phyloP scores from a whole-genome alignment of 805 yeast species.

The Maudiozyma saulgeensis region DNA sequence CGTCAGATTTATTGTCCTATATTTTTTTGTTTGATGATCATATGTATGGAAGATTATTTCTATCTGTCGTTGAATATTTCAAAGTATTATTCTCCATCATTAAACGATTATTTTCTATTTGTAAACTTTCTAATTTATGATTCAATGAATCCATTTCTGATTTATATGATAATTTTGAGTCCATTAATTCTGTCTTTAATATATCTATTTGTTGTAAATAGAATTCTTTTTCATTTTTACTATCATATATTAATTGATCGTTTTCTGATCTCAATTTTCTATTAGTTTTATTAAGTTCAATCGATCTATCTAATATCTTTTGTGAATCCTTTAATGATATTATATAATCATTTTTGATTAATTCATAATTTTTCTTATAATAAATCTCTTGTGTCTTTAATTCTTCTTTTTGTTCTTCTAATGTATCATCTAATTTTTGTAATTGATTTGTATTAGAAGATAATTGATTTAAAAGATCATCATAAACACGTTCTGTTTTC shows the following conservation, averaged over 20 bases:
- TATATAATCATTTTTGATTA: slow-evolving; percentile 12
- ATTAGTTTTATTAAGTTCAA: slow-evolving; percentile 7
- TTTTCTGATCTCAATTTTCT: slow-evolving; percentile 4
- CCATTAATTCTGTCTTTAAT: neutral
- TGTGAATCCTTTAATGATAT: slow-evolving; percentile 3
- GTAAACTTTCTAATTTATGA: slow-evolving; percentile 3
- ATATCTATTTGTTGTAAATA: neutral
- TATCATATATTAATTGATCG: neutral
- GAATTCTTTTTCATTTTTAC: neutral
- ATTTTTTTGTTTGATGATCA: neutral
- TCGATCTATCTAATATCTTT: slow-evolving; percentile 1
- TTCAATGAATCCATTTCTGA: slow-evolving; percentile 4
- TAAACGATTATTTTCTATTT: neutral
- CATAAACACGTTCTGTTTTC: slow-evolving; percentile 4
- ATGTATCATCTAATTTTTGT: slow-evolving; percentile 8
- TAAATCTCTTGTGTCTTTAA: slow-evolving; percentile 6
- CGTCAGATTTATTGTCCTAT: no score
- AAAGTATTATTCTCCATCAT: neutral
- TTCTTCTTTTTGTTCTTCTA: slow-evolving; percentile 6
- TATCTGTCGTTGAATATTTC: neutral
- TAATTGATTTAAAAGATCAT: slow-evolving; percentile 17
- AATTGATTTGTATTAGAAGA: slow-evolving; percentile 12
- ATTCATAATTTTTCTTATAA: slow-evolving; percentile 20
- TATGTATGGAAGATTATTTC: neutral
- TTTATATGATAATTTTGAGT: neutral